phyloP scores from a whole-genome alignment of 148 eudicot species.

The Pouteria glomerata region DNA sequence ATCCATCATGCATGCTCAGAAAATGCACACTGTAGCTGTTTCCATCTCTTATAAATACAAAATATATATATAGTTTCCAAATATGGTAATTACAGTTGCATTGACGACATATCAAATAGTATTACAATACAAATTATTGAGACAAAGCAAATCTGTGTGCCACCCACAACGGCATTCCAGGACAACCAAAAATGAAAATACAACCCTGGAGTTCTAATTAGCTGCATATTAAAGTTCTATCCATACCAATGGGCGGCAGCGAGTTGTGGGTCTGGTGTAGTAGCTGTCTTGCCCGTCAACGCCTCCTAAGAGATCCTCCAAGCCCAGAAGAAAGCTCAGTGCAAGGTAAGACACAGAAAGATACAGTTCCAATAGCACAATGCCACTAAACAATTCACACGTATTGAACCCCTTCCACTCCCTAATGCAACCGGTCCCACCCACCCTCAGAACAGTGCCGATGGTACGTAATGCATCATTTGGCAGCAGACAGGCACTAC shows the following conservation, averaged over 20 bases:
- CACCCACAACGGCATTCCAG: neutral
- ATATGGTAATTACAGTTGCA: no score
- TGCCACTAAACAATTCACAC: neutral
- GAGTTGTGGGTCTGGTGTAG: neutral
- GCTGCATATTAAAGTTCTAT: neutral
- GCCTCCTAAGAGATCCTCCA: neutral
- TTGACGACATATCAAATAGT: no score
- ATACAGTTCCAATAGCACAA: neutral
- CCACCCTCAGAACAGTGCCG: neutral
- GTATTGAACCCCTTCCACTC: neutral
- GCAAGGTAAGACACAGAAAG: no score
- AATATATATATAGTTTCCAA: no score
- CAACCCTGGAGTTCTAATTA: neutral
- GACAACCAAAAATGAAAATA: neutral
- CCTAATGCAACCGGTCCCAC: neutral
- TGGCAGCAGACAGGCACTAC: neutral
- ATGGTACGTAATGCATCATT: neutral
- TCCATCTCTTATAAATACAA: no score
- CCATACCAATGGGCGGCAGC: neutral
- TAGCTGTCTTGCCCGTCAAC: conserved; percentile 1
- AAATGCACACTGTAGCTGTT: no score
- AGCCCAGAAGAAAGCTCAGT: neutral
- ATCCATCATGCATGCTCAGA: no score
- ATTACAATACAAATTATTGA: no score
- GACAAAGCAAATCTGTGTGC: neutral